Evolutionary conservation across 2,329 filamentous ascomycete genomes (phyloP), one percentile per base, ranked within the genome.

Genomic region (Nemania sp.): DNA sequence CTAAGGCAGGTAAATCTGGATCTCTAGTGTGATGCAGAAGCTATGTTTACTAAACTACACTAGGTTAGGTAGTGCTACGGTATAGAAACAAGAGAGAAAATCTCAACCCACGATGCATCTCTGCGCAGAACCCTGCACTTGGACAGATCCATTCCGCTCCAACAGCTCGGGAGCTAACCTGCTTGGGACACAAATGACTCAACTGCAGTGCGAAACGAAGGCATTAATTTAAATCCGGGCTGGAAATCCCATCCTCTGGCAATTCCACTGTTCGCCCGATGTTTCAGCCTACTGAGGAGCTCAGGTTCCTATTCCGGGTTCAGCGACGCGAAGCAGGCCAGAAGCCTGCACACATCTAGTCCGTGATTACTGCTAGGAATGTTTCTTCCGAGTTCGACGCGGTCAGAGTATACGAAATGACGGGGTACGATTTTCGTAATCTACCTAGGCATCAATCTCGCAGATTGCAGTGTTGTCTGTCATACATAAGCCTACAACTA

Each of bases 281-380:
- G 55, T 58, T 58, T 58, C 55, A 58, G 52, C 52, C 52, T 40
- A 49, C 34, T 34, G 39, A 53, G 45, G 24, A 48, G 12, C 31
- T n/a, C 8, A 31, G 11, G 9, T 9, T 31, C 9, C 9, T 14
- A 31, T 12, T 12, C 28, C 28, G 11, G 11, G 28, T 11, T 9
- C 9, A 31, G 28, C 28, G 28, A n/a, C n/a, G n/a, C n/a, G 37
- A 47, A 42, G 42, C 17, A 26, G 37, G 33, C 26, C 24, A 44
- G 46, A 9, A 28, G 19, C 50, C 52, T 50, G 51, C 51, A 46
- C 26, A 41, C 28, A 49, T 41, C 14, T 28, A 33, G n/a, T n/a
- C n/a, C n/a, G n/a, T n/a, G n/a, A n/a, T n/a, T n/a, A n/a, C n/a
- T n/a, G n/a, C n/a, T n/a, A n/a, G n/a, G n/a, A n/a, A n/a, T n/a